phyloP scores from a whole-genome alignment of 164 flowering plant species.

The Pachysandra terminalis region DNA sequence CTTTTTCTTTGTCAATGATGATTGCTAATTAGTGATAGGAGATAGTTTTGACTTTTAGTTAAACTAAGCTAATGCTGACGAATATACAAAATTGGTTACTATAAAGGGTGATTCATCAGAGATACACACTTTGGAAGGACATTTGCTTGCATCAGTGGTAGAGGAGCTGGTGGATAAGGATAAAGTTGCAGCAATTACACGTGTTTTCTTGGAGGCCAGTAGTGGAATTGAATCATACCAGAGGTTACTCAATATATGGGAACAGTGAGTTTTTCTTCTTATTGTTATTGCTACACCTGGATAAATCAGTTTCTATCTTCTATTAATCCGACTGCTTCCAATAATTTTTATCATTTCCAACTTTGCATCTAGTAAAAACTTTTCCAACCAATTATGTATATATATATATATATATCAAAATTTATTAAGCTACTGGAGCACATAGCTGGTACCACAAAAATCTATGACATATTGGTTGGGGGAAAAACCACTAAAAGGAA shows the following conservation, averaged over 20 bases:
- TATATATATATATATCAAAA: too few species aligned
- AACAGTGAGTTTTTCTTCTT: constrained; percentile 35
- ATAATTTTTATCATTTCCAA: too few species aligned
- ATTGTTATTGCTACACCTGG: background rate
- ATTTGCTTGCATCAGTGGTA: constrained; percentile 48
- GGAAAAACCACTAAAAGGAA: too few species aligned
- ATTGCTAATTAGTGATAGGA: background rate
- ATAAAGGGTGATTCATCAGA: constrained; percentile 34
- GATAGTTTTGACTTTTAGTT: too few species aligned
- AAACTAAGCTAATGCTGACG: constrained; percentile 7
- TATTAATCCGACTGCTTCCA: background rate
- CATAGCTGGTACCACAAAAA: too few species aligned
- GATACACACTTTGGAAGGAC: constrained; percentile 30
- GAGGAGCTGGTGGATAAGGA: constrained; percentile 37
- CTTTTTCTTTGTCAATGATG: too few species aligned
- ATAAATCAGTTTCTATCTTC: background rate
- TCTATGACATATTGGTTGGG: too few species aligned
- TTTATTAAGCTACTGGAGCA: too few species aligned
- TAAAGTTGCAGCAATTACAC: constrained; percentile 41
- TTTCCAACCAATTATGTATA: too few species aligned
- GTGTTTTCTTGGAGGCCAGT: constrained; percentile 56
- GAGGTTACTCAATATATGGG: constrained; percentile 55
- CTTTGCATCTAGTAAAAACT: too few species aligned
- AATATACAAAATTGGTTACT: background rate
- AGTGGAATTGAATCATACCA: constrained; percentile 44